These are phyloP conservation scores for Aegilops umbellulata DNA, from an alignment of 176 grass and related monocot species.

Conservation along the genomic window DNA sequence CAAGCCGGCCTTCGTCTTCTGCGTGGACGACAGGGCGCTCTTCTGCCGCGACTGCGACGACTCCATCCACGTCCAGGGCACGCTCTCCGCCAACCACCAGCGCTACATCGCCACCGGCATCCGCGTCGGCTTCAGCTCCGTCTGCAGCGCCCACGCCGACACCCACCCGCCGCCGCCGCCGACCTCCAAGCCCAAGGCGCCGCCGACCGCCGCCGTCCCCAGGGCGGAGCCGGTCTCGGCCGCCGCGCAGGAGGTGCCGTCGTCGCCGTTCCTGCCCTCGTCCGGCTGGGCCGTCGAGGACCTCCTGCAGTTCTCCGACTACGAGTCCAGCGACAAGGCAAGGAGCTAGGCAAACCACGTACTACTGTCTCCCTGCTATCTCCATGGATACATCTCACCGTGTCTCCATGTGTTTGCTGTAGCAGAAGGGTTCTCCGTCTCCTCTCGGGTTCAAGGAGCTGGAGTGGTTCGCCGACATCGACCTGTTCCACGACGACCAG, in stretches of 20 bases:
- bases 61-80: conserved; percentile 79
- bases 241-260: conserved; percentile 42
- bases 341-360: not conserved
- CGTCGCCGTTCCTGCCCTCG: conserved; percentile 37
- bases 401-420: not conserved
- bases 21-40: conserved; percentile 93
- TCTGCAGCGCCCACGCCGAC: conserved; percentile 30
- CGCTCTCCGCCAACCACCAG: conserved; percentile 82
- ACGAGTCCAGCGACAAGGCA: conserved; percentile 77
- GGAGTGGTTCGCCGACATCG: conserved; percentile 83
- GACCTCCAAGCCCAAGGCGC: conserved; percentile 25
- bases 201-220: not conserved
- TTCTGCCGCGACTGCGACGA: conserved; percentile 98
- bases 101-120: conserved; percentile 89
- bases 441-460: conserved; percentile 65
- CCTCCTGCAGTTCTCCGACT: conserved; percentile 81
- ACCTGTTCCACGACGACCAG: conserved; percentile 64
- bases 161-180: conserved; percentile 15
- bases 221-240: conserved; percentile 15
- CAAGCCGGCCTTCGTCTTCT: conserved; percentile 97
- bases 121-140: conserved; percentile 62
- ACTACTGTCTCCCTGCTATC: not conserved
- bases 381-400: not conserved
- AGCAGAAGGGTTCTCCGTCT: conserved; percentile 62
- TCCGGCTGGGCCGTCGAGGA: conserved; percentile 81